Base-by-base conservation (phyloP, 2,329 filamentous ascomycete genomes). In the Drechslerella stenobrocha region DNA sequence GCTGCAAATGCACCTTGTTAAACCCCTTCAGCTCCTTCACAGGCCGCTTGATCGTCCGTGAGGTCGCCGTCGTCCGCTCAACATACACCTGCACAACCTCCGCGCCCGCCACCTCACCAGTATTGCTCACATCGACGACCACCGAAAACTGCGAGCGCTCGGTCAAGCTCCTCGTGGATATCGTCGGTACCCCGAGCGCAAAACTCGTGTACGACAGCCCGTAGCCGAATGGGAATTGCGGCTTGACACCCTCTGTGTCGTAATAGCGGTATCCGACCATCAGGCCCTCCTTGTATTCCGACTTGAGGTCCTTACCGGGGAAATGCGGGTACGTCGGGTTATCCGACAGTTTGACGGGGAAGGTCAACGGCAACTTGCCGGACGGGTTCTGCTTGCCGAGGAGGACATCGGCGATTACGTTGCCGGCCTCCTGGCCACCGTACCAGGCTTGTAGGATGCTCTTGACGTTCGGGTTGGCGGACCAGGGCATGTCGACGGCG, bases 261-360 rank as follows among this genome's bases (percentile, higher is more conserved):
- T 88, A 67, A 76, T 88, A 85, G 15, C 83, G 78, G 76, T 90
- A 90, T 1, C 87, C 87, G 56, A 90, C 82, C 76, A 84, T 88
- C 9, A 90, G 76, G 11, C 85, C 87, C 75, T 90, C 87, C 52
- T 85, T 86, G 73, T 90, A 90, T 0, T 86, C 75, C 0, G 87
- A 84, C 71, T 83, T 81, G 47, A 82, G 76, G 74, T 88, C 63
- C 86, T 89, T 86, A 51, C 85, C 85, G 0, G 85, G 85, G 83
- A 86, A 90, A 75, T 87, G 89, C 75, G 86, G 81, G 76, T 83
- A 88, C 0, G 87, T 55, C 84, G 87, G 87, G 24, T 86, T 85
- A 71, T 88, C 84, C 73, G 86, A 79, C 24, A 85, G 78, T 6
- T 79, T 77, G 47, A 77, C 80, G 2, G 87, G 87, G 76, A 89